These are phyloP conservation scores for Myxozyma geophila DNA, from an alignment of 805 yeast species.

Conservation along the genomic window DNA sequence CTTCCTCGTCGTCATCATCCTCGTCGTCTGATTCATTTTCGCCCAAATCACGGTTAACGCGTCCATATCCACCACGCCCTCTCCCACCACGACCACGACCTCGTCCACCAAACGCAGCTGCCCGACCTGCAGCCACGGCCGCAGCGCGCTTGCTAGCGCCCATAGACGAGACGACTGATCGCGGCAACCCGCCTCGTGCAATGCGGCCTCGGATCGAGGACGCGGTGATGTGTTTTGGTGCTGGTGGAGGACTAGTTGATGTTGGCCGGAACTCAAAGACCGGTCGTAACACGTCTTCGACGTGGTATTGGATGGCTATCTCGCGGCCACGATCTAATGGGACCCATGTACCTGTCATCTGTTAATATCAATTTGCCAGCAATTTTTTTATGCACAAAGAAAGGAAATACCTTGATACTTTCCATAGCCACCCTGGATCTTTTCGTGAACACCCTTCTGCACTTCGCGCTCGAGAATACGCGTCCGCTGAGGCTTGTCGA, in stretches of 20 bases:
- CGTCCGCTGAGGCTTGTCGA: constrained; percentile 92
- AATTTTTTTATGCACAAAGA: neutral
- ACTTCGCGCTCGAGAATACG: constrained; percentile 90
- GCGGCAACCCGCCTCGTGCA: constrained; percentile 19
- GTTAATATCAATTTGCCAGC: neutral
- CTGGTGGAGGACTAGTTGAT: constrained; percentile 68
- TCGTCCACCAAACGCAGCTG: constrained; percentile 21
- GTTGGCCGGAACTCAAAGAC: constrained; percentile 63
- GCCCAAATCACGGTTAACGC: constrained; percentile 4
- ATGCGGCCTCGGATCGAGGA: constrained; percentile 36
- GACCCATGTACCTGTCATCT: constrained; percentile 79
- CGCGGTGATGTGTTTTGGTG: constrained; percentile 53
- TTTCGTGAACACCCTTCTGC: constrained; percentile 87
- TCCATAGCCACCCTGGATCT: constrained; percentile 97
- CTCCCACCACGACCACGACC: constrained; percentile 29
- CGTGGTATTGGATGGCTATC: constrained; percentile 69
- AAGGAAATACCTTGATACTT: constrained; percentile 76
- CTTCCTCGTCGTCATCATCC: constrained; percentile 26
- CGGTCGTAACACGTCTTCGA: constrained; percentile 63
- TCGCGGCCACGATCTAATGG: constrained; percentile 76
- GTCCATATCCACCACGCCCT: constrained; percentile 25
- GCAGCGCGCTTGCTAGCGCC: constrained; percentile 21
- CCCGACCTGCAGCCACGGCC: constrained; percentile 16
- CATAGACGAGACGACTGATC: constrained; percentile 17
- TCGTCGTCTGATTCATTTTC: constrained; percentile 23